Base-by-base conservation (phyloP, 345 rosid species). In the Barbarea vulgaris region DNA sequence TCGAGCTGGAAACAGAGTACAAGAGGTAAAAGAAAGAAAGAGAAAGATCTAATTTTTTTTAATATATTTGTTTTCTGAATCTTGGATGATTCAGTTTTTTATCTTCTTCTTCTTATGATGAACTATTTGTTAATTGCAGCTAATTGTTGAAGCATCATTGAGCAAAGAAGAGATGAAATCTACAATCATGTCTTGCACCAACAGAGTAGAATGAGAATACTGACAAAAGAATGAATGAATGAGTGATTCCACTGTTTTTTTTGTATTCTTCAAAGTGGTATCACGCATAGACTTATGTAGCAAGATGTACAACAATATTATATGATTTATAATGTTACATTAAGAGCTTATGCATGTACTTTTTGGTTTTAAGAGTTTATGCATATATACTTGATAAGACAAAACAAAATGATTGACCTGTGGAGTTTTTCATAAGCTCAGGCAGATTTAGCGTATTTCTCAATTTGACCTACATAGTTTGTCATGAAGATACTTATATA, bases 1-100 rank as follows among this genome's bases (percentile, higher is more conserved):
- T 77, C 89, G 97, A 79, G 79, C 97, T 46, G 93, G 87, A 74
- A 95, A 92, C 86, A 92, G 85, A 89, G 96, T 90, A 56, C 97
- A 90, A 63, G 99, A 95, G 97, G 99, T 92, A 89, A 74, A 21
- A 76, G 5, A 58, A 48, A 64, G 57, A 74, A 64, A 13, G 52
- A 44, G 31, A 52, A 62, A 22, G 39, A 69, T 60, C 2, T 69
- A 6, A 41, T 9, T 51, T 18, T n/a, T n/a, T n/a, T n/a, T n/a
- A n/a, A 22, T 37, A 68, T 55, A 18, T 14, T 12, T 24, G 7
- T 30, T 53, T 53, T 7, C 14, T 46, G 34, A 34, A 21, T 33
- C 25, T 30, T 54, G 53, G 36, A 68, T 74, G 24, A 31, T 51
- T 46, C 9, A 52, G 11, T 10, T n/a, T n/a, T n/a, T n/a, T n/a